Base-by-base conservation (phyloP, 2,329 filamentous ascomycete species). In the Aureobasidium sp. region DNA sequence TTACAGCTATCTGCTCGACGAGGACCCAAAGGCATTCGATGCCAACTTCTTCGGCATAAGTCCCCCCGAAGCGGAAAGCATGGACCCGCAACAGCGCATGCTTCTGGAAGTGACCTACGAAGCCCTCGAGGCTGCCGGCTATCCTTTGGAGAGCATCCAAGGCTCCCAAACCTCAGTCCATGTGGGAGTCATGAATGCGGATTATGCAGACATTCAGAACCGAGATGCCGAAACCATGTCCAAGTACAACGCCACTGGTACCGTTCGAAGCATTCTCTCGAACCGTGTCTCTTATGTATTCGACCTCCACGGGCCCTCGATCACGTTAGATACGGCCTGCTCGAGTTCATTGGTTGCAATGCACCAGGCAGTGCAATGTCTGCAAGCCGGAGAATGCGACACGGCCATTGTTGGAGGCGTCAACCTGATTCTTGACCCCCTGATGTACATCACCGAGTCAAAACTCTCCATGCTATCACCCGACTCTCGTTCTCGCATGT, bases 241-340 rank as follows among this genome's bases (percentile, higher is more conserved):
- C 29, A 62, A 47, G 15, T 71, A 74, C 45, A 22, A 39, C 25
- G 62, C 65, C 5, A 67, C 64, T 6, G 70, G 71, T 53, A 74
- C 68, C 41, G 69, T 73, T 2, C 65, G 71, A 11, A 72, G 71
- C 34, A 76, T 78, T 9, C 62, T 77, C 2, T 71, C 76, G 0
- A 77, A 77, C 42, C 62, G 68, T 11, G 62, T 70, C 25, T 65
- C 62, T 15, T 75, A 76, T 66, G 76, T 75, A 44, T 77, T 76
- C 64, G 69, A 67, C 59, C 72, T 71, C 69, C 65, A 69, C 11
- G 75, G 78, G 0, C 75, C 78, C 0, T 73, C 70, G 1, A 73
- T 78, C 67, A 78, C 76, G 0, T 71, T 81, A 17, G 77, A 80
- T 39, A 80, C 78, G 0, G 78, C 78, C 1, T 81, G 78, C 56